phyloP scores from a whole-genome alignment of 1,284 basidiomycete species.

The Bjerkandera adusta region DNA sequence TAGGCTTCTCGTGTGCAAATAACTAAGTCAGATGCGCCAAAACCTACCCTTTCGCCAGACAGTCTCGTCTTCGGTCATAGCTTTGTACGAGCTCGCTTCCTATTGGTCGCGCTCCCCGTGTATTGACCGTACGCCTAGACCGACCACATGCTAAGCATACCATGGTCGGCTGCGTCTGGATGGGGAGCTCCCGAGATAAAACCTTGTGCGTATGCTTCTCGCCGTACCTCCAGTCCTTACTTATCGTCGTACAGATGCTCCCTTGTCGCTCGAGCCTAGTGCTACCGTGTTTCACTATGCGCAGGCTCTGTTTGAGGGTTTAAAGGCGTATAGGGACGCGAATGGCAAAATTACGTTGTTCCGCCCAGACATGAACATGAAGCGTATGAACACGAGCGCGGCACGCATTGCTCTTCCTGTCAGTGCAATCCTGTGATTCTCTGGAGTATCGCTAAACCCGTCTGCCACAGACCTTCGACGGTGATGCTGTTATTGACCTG shows the following conservation, averaged over 20 bases:
- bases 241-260: constrained; percentile 20
- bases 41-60: constrained; percentile 49
- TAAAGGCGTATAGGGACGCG: constrained; percentile 91
- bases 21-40: constrained; percentile 46
- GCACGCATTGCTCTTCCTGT: constrained; percentile 75
- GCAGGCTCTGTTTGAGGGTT: constrained; percentile 87
- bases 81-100: constrained; percentile 44
- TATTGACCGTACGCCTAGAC: constrained; percentile 44
- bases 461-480: constrained; percentile 70
- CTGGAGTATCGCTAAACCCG: constrained; percentile 1
- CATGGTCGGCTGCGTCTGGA: constrained; percentile 72
- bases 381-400: constrained; percentile 83
- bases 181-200: constrained; percentile 86
- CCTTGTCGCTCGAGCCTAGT: constrained; percentile 75
- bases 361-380: constrained; percentile 99
- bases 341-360: constrained; percentile 86
- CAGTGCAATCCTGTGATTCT: constrained; percentile 27
- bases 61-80: constrained; percentile 66
- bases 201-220: constrained; percentile 58
- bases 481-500: constrained; percentile 75
- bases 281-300: constrained; percentile 95
- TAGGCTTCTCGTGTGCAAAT: constrained; percentile 52
- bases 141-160: constrained; percentile 91
- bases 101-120: background rate
- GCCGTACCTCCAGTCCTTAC: background rate